Percentiles rank a stretch among this genome's conserved stretches.
Evolutionary conservation across 768 basidiomycete genomes (phyloP).

Genomic region (Collybiopsis luxurians): DNA sequence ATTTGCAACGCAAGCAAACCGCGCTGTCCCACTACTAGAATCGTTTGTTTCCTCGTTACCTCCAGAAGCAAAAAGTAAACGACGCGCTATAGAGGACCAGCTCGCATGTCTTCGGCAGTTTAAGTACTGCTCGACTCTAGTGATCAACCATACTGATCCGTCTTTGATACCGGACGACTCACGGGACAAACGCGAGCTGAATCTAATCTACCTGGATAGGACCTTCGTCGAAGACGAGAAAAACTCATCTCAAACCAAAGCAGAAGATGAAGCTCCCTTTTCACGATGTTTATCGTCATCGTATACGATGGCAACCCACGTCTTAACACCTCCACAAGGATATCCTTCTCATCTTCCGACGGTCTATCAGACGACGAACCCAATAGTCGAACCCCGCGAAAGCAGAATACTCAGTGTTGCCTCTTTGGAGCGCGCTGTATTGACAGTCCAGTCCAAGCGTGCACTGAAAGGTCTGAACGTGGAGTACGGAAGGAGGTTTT

Average conservation of each 20-base stretch:
- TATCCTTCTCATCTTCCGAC: constrained; percentile 28
- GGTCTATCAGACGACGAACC: constrained; percentile 76
- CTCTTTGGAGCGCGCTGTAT: constrained; percentile 60
- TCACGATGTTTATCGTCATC: constrained; percentile 35
- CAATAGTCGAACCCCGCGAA: constrained; percentile 49
- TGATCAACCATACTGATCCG: constrained; percentile 70
- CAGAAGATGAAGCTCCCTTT: constrained; percentile 12
- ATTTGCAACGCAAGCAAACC: constrained; percentile 72
- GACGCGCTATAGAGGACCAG: constrained; percentile 33
- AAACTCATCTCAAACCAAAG: not conserved
- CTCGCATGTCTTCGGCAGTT: constrained; percentile 51
- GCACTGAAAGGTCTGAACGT: constrained; percentile 46
- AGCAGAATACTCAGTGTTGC: constrained; percentile 54
- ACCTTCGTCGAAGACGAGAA: not conserved
- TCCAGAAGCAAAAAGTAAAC: constrained; percentile 20
- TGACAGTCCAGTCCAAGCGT: constrained; percentile 47
- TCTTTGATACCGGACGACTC: constrained; percentile 50
- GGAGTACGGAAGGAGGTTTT: constrained; percentile 35
- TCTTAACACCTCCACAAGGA: constrained; percentile 38
- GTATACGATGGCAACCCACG: constrained; percentile 74
- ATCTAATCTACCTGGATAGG: constrained; percentile 40
- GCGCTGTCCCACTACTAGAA: constrained; percentile 51
- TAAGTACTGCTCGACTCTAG: constrained; percentile 51
- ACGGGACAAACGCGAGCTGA: constrained; percentile 61
- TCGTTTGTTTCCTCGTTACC: constrained; percentile 42